Conservation (phyloP, 2,329 filamentous ascomycete species). For the Fusarium floridanum region DNA sequence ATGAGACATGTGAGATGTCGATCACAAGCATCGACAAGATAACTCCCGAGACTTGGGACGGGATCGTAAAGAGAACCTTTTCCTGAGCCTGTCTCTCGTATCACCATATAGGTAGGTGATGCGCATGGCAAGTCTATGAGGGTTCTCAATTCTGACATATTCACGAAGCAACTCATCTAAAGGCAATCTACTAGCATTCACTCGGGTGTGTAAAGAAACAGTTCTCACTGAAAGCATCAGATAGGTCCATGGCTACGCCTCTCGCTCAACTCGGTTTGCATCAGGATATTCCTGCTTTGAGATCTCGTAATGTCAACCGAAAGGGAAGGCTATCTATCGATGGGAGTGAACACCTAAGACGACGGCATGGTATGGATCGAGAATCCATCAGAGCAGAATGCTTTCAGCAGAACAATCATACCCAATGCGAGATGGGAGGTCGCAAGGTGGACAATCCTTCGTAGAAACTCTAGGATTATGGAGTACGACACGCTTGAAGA, state of each 20-base stretch:
- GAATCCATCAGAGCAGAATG: not conserved
- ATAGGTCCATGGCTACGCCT: not conserved
- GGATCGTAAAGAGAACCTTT: not conserved
- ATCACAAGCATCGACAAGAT: not conserved
- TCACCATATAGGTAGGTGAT: not conserved
- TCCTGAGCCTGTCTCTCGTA: not conserved
- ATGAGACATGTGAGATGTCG: not conserved
- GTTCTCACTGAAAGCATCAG: not conserved
- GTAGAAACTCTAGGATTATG: not conserved
- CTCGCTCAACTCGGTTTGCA: not conserved
- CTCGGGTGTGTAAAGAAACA: not conserved
- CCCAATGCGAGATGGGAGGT: not conserved
- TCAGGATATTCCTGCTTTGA: not conserved
- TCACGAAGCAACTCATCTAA: not conserved
- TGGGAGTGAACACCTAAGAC: not conserved
- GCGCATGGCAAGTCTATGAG: not conserved
- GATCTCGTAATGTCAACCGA: not conserved
- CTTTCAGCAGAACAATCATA: not conserved
- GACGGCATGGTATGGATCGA: not conserved
- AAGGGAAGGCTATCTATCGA: not conserved
- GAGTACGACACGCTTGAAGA: not conserved
- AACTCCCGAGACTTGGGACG: not conserved
- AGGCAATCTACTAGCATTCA: not conserved
- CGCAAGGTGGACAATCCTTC: not conserved
- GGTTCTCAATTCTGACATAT: not conserved